phyloP scores from a whole-genome alignment of 2,329 filamentous ascomycete genomes.

The Lecanicillium sp. region DNA sequence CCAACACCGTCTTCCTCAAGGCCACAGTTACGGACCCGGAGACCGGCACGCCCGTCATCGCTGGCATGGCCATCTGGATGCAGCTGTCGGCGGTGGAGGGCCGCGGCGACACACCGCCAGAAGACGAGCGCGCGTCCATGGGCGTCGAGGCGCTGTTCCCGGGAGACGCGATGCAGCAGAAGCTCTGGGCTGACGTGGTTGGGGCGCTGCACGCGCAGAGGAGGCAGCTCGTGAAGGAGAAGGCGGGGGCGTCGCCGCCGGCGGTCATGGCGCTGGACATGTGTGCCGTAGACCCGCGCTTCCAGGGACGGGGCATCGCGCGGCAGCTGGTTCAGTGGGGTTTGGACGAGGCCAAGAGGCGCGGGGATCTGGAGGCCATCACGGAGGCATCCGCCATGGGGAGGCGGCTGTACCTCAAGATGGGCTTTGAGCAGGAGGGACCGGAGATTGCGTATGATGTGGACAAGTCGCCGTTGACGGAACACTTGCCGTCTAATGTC shows the following conservation, averaged over 20 bases:
- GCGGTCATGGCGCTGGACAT: constrained; percentile 45
- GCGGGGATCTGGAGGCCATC: constrained; percentile 36
- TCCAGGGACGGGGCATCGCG: constrained; percentile 45
- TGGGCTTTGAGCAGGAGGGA: constrained; percentile 39
- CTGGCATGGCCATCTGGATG: constrained; percentile 49
- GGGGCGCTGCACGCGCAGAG: constrained; percentile 38
- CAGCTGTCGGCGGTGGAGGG: constrained; percentile 45
- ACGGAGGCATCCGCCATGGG: constrained; percentile 46
- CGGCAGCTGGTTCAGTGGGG: constrained; percentile 42
- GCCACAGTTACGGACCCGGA: constrained; percentile 39
- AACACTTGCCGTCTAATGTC: constrained; percentile 36
- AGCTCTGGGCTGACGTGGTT: constrained; percentile 40
- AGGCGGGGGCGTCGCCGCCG: constrained; percentile 31
- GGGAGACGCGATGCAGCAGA: constrained; percentile 36
- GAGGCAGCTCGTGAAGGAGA: constrained; percentile 35
- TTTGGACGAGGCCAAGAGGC: constrained; percentile 33
- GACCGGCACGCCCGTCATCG: constrained; percentile 27
- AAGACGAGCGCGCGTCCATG: constrained; percentile 25
- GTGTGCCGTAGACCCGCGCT: constrained; percentile 47
- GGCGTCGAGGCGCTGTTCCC: constrained; percentile 36
- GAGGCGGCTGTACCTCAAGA: constrained; percentile 36
- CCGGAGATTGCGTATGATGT: constrained; percentile 37
- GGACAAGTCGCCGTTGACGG: constrained; percentile 34
- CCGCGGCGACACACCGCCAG: constrained; percentile 35
- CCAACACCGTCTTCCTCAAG: constrained; percentile 48